A percentile compares a stretch with the other conserved stretches of the same genome.
These are phyloP conservation scores for Lagenaria siceraria DNA, from an alignment of 306 rosid genomes.

Conservation along the genomic window DNA sequence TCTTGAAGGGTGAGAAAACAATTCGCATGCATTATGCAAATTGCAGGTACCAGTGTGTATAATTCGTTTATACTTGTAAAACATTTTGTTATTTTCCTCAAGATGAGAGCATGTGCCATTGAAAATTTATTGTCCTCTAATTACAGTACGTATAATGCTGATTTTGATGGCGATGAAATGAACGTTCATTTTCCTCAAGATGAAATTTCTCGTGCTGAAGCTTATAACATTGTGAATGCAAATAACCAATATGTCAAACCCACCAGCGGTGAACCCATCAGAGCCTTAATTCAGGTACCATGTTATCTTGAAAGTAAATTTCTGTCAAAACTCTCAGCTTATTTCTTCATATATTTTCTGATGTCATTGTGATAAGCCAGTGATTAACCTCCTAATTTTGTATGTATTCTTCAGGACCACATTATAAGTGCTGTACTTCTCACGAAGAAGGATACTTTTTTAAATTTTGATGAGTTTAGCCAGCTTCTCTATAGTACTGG, in stretches of 20 bases:
- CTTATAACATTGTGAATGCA: constrained; percentile 86
- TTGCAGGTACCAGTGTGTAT: constrained; percentile 20
- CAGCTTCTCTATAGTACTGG: constrained; percentile 87
- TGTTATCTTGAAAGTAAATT: not conserved
- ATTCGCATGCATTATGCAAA: constrained; percentile 94
- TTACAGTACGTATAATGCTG: constrained; percentile 90
- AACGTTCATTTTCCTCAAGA: constrained; percentile 99
- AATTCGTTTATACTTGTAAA: not conserved
- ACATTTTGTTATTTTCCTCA: not conserved
- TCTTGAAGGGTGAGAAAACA: constrained; percentile 90
- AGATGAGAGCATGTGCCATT: constrained; percentile 8
- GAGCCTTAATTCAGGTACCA: constrained; percentile 87
- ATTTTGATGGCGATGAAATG: constrained; percentile 97
- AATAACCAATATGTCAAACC: constrained; percentile 95
- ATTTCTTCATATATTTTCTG: not conserved
- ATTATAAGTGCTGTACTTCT: constrained; percentile 87
- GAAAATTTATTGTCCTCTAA: not conserved
- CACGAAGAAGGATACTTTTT: constrained; percentile 74
- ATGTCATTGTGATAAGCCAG: not conserved
- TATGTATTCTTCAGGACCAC: constrained; percentile 60
- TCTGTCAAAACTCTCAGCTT: not conserved
- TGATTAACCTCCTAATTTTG: not conserved
- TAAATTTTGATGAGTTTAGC: constrained; percentile 48
- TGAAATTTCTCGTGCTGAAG: constrained; percentile 93
- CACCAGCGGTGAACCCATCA: constrained; percentile 90